Evolutionary conservation across 164 flowering plant genomes (phyloP).

Genomic region (Vitis riparia): DNA sequence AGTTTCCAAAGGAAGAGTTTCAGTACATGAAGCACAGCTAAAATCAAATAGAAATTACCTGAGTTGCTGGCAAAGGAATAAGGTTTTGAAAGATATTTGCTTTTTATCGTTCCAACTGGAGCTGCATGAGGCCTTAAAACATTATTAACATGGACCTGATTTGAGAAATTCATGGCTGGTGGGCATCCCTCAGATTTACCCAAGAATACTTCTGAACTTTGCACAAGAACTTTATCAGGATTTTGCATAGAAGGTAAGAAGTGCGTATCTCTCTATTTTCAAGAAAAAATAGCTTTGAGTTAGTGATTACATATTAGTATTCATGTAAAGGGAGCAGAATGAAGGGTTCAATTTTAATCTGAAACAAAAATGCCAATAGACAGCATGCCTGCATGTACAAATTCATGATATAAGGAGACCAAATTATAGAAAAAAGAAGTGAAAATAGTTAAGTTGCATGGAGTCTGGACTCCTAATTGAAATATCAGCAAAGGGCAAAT

Average conservation of each 20-base stretch:
- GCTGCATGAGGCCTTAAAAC: conserved; percentile 32
- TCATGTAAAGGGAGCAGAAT: conserved; percentile 2
- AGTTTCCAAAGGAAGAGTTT: background rate
- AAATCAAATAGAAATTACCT: conserved; percentile 34
- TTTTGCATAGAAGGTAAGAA: conserved; percentile 21
- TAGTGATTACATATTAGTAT: background rate
- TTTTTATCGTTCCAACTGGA: conserved; percentile 36
- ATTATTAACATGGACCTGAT: conserved; percentile 34
- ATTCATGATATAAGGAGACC: background rate
- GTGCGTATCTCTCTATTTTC: conserved; percentile 32
- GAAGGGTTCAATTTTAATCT: background rate
- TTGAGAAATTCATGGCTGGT: conserved; percentile 30
- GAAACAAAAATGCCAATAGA: background rate
- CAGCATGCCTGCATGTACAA: background rate
- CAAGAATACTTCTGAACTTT: conserved; percentile 39
- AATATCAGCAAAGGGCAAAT: no score
- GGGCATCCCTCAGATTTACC: conserved; percentile 31
- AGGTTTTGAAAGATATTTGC: conserved; percentile 39
- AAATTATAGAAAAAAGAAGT: no score
- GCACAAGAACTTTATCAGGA: conserved; percentile 39
- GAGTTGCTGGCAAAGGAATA: conserved; percentile 55
- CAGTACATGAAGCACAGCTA: background rate
- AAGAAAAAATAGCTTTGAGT: conserved; percentile 16
- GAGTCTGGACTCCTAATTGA: no score
- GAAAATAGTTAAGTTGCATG: no score